Conservation (phyloP, 1,139 yeast genomes). For the Ogataea hybrid region DNA sequence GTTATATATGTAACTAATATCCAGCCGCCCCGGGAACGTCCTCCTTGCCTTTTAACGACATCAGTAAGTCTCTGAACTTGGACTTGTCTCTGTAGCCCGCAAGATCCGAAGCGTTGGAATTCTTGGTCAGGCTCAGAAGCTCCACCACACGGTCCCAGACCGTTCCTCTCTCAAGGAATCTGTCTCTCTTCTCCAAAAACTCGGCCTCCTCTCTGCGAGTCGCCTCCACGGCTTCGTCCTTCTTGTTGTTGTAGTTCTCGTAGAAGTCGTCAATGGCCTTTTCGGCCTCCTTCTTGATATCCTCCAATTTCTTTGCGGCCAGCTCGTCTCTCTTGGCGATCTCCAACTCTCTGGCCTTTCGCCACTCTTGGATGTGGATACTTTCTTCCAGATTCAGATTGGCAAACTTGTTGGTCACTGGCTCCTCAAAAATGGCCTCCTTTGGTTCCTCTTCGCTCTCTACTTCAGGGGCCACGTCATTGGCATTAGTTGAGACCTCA, state of each 20-base stretch:
- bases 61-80: slow-evolving; percentile 65
- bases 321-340: slow-evolving; percentile 78
- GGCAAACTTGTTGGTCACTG: slow-evolving; percentile 22
- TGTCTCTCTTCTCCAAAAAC: slow-evolving; percentile 75
- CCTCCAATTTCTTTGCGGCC: slow-evolving; percentile 63
- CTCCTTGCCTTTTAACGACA: slow-evolving; percentile 64
- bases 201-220: slow-evolving; percentile 68
- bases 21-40: slow-evolving; percentile 69
- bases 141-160: slow-evolving; percentile 85
- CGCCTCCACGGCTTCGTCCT: slow-evolving; percentile 65
- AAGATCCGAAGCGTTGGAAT: slow-evolving; percentile 27
- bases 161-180: slow-evolving; percentile 67
- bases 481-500: slow-evolving; percentile 40
- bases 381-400: slow-evolving; percentile 44
- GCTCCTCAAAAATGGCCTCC: slow-evolving; percentile 2
- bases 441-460: slow-evolving; percentile 2
- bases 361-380: slow-evolving; percentile 73
- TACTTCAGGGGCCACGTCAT: slow-evolving; percentile 20
- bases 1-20: slow-evolving; percentile 30
- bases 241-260: slow-evolving; percentile 86
- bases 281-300: slow-evolving; percentile 75
- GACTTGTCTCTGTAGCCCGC: slow-evolving; percentile 54
- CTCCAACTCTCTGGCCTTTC: slow-evolving; percentile 76
- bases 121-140: slow-evolving; percentile 37
- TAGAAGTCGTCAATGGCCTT: slow-evolving; percentile 90